A percentile compares a stretch with the other conserved stretches of the same genome.
These are phyloP conservation scores for Penicillium sp. DNA, from an alignment of 2,329 filamentous ascomycete genomes.

Conservation along the genomic window DNA sequence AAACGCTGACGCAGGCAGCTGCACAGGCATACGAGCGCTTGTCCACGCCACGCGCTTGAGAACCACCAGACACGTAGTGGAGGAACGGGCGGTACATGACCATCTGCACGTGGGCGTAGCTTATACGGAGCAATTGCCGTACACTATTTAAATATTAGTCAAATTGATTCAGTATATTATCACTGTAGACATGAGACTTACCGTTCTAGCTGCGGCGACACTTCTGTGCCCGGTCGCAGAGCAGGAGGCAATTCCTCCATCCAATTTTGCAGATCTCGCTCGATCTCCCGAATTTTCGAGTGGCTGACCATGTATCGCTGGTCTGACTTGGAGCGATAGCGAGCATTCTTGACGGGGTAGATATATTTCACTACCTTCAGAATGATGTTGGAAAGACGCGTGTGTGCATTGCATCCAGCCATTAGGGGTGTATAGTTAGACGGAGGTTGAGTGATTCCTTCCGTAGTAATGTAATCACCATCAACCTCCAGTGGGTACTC, in stretches of 20 bases:
- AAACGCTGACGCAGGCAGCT: slow-evolving; percentile 65
- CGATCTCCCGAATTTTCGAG: slow-evolving; percentile 63
- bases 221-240: slow-evolving; percentile 77
- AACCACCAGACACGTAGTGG: slow-evolving; percentile 59
- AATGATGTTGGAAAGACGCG: slow-evolving; percentile 56
- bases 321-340: slow-evolving; percentile 46
- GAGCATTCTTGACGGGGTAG: slow-evolving; percentile 59
- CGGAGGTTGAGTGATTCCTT: slow-evolving; percentile 55
- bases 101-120: slow-evolving; percentile 64
- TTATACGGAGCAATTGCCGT: slow-evolving; percentile 62
- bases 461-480: slow-evolving; percentile 48
- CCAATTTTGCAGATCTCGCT: slow-evolving; percentile 63
- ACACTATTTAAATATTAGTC: slow-evolving; percentile 28
- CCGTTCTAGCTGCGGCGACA: slow-evolving; percentile 72
- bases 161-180: neutral
- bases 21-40: slow-evolving; percentile 65
- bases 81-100: slow-evolving; percentile 66
- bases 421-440: slow-evolving; percentile 57
- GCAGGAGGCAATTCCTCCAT: slow-evolving; percentile 68
- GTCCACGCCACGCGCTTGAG: slow-evolving; percentile 54
- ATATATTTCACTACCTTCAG: slow-evolving; percentile 64
- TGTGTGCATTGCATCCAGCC: slow-evolving; percentile 61
- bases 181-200: slow-evolving; percentile 44
- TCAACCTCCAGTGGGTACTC: slow-evolving; percentile 48
- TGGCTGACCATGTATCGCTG: slow-evolving; percentile 64